A percentile compares a stretch with the other conserved stretches of the same genome.
Conservation (phyloP, 169 alveolate genomes). For the Blepharisma undulans region DNA sequence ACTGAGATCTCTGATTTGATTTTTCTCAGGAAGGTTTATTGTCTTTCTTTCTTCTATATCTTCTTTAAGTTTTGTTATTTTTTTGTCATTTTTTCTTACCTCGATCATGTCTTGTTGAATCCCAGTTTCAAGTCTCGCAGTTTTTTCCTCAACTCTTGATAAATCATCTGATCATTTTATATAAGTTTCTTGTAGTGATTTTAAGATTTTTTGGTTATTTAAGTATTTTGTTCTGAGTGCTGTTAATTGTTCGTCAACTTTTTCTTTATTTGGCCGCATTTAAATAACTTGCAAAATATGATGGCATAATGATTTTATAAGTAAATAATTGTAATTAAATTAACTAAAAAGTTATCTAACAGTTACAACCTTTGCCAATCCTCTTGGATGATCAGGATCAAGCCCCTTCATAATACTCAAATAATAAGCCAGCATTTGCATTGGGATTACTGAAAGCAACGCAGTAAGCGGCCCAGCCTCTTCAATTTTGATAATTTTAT, state of each 20-base stretch:
- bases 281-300: neutral
- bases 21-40: conserved; percentile 16
- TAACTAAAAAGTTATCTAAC: neutral
- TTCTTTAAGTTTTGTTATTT: neutral
- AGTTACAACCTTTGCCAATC: conserved; percentile 18
- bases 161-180: neutral
- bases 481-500: neutral
- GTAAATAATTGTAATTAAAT: no score
- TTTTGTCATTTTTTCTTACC: neutral
- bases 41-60: conserved; percentile 6
- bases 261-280: neutral
- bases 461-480: conserved; percentile 82
- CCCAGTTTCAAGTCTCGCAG: neutral
- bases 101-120: neutral
- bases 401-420: conserved; percentile 69
- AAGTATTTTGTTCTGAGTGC: neutral
- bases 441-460: conserved; percentile 81
- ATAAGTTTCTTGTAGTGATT: neutral
- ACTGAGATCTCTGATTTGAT: neutral
- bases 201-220: neutral
- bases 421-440: conserved; percentile 86
- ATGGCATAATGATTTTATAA: neutral
- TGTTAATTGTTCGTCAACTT: neutral
- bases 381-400: conserved; percentile 87
- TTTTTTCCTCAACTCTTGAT: neutral